Evolutionary conservation across 225 moss, liverwort and hornwort species (phyloP), one percentile per base, ranked within the genome.

Genomic region (Pleurozium schreberi): DNA sequence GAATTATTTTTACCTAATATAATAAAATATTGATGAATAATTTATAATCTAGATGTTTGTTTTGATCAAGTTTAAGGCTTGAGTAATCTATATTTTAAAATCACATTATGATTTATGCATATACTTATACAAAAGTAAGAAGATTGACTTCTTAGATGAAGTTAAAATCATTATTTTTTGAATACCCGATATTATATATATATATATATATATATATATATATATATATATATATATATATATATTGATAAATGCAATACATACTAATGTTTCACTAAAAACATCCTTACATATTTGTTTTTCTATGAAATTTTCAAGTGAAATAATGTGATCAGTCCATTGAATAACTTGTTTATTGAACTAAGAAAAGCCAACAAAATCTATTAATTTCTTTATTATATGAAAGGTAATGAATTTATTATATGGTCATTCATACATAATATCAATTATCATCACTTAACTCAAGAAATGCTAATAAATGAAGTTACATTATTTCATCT

Each of bases 391-490:
- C 31, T 75, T 12, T 45, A 30, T n/a, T 45, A 5, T 9, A 38
- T 25, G 2, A 53, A 23, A 6, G 2, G 0, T 10, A 26, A 25
- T 16, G 27, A 26, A 17, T 57, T 53, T 1, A n/a, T n/a, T 27
- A n/a, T n/a, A 27, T n/a, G 0, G n/a, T 79, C 2, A 18, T 57
- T 57, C 7, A 17, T 11, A 11, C 0, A 18, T 3, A 34, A 8
- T 43, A 6, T 31, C 4, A n/a, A 33, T 19, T 55, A 22, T 38
- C 2, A 40, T 61, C 5, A 40, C 30, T 9, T 10, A 25, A 47
- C 1, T 21, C 14, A 19, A 57, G 0, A 12, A 57, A 28, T 28
- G 16, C 3, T 25, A 70, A 26, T 42, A 15, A 30, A 15, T 59
- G 26, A 4, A 38, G 4, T 25, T 25, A 8, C 2, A 30, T 1